Base-by-base conservation (phyloP, 768 basidiomycete genomes). In the Leccinum incarnatum region DNA sequence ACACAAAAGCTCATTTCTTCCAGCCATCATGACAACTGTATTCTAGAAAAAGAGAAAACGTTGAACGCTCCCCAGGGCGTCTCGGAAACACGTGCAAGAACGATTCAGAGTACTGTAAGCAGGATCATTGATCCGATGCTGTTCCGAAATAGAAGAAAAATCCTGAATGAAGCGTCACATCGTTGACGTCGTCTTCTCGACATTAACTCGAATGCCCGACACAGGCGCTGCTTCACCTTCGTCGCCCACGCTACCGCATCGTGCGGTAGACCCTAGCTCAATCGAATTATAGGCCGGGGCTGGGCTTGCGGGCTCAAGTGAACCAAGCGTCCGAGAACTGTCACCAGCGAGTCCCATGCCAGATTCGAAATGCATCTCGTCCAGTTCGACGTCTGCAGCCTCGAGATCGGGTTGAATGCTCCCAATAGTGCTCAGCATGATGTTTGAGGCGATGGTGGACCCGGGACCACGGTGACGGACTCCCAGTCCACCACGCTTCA, bases 381-480 rank as follows among this genome's bases (percentile, higher is more conserved):
- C 82, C 75, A 84, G 74, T 64, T 86, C 85, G 12, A 80, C 78
- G 4, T 81, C 75, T 63, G 83, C 81, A 21, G 75, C 82, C 58
- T 82, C 80, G 62, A 79, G 70, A 54, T 78, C 76, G 56, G 83
- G 81, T 12, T 80, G 79, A 36, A 85, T 81, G 64, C 79, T 86
- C 36, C 85, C 85, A 23, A 87, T 74, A 3, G 85, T 86, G 45
- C 84, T 86, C 52, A 87, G 75, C 62, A 87, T 79, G 49, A 87
- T 77, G 54, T 85, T 85, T 15, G 85, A 86, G 63, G 82, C 79
- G 51, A 83, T 77, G n/a, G 79, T 79, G 48, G 82, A 82, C 30
- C 78, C 76, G 9, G 78, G 71, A 15, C 80, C 83, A 6, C 14
- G 85, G 80, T 58, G 84, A 75, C 66, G 82, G 78, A 69, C 69